phyloP scores from a whole-genome alignment of 2,329 filamentous ascomycete species.

The Trichophyton mentagrophytes region DNA sequence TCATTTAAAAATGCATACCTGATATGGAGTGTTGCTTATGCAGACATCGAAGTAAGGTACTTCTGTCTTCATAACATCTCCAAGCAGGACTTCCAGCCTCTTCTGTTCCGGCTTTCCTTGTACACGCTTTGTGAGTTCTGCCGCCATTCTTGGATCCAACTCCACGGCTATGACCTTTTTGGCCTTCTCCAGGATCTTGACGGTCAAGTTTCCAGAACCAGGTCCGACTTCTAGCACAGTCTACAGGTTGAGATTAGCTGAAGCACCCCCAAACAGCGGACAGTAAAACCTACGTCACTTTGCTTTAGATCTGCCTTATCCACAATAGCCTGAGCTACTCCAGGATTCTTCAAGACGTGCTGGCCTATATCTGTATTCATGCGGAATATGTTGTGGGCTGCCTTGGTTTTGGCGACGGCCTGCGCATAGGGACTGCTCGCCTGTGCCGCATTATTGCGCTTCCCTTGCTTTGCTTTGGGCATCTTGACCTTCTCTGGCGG shows the following conservation, averaged over 20 bases:
- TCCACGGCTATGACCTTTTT: slow-evolving; percentile 79
- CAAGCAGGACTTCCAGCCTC: slow-evolving; percentile 73
- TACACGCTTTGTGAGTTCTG: slow-evolving; percentile 85
- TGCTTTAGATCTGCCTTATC: slow-evolving; percentile 83
- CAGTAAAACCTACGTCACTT: slow-evolving; percentile 44
- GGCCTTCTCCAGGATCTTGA: slow-evolving; percentile 75
- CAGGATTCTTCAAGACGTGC: slow-evolving; percentile 87
- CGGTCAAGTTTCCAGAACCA: slow-evolving; percentile 78
- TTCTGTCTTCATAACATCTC: slow-evolving; percentile 85
- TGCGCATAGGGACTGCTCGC: slow-evolving; percentile 29
- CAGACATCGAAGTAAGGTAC: slow-evolving; percentile 70
- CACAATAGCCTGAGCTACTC: slow-evolving; percentile 69
- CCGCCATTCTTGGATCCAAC: slow-evolving; percentile 91
- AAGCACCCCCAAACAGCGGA: neutral
- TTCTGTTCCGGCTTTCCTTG: slow-evolving; percentile 77
- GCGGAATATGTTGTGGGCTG: slow-evolving; percentile 80
- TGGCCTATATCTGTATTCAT: slow-evolving; percentile 87
- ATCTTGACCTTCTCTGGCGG: slow-evolving; percentile 23
- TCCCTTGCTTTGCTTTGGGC: slow-evolving; percentile 43
- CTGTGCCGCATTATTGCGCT: slow-evolving; percentile 39
- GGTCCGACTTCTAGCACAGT: slow-evolving; percentile 86
- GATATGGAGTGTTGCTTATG: slow-evolving; percentile 65
- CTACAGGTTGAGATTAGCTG: slow-evolving; percentile 24
- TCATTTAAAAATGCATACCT: too few species aligned
- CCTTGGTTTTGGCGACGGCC: slow-evolving; percentile 36